Evolutionary conservation across 1,139 yeast genomes (phyloP).

Genomic region (Blastobotrys proliferans): DNA sequence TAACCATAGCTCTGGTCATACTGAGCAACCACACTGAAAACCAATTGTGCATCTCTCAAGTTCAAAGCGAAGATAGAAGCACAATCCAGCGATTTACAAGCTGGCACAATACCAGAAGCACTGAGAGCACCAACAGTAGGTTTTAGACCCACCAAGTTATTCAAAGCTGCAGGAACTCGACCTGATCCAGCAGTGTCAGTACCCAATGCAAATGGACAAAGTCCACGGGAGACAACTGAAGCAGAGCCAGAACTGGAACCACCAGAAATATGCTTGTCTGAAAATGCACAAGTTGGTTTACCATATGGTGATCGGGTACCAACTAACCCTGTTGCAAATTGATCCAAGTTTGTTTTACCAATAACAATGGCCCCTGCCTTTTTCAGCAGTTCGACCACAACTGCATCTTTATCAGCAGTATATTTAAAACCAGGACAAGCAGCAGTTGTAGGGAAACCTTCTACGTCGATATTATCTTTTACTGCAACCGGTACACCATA

Average conservation of each 20-base stretch:
- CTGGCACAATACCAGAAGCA: conserved; percentile 91
- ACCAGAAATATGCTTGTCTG: conserved; percentile 75
- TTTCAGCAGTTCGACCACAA: conserved; percentile 64
- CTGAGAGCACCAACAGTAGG: conserved; percentile 89
- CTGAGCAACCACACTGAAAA: conserved; percentile 65
- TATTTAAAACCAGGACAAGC: conserved; percentile 86
- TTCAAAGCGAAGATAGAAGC: conserved; percentile 79
- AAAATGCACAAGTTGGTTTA: conserved; percentile 72
- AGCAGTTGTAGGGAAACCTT: conserved; percentile 81
- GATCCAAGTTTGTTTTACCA: conserved; percentile 93
- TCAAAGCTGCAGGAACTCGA: conserved; percentile 94
- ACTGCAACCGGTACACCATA: conserved; percentile 95
- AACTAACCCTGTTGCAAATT: conserved; percentile 94
- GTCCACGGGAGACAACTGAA: conserved; percentile 80
- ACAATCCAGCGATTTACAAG: conserved; percentile 91
- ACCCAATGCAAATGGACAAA: conserved; percentile 83
- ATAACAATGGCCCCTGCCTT: conserved; percentile 84
- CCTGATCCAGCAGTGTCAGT: conserved; percentile 99
- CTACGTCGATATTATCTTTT: conserved; percentile 90
- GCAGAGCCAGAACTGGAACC: conserved; percentile 98
- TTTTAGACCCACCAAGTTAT: conserved; percentile 85
- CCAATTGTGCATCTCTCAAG: conserved; percentile 75
- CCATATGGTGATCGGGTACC: conserved; percentile 96
- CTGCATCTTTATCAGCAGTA: conserved; percentile 64
- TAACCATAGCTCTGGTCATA: conserved; percentile 79